Evolutionary conservation across 306 rosid genomes (phyloP).

Genomic region (Casuarina cunninghamiana): DNA sequence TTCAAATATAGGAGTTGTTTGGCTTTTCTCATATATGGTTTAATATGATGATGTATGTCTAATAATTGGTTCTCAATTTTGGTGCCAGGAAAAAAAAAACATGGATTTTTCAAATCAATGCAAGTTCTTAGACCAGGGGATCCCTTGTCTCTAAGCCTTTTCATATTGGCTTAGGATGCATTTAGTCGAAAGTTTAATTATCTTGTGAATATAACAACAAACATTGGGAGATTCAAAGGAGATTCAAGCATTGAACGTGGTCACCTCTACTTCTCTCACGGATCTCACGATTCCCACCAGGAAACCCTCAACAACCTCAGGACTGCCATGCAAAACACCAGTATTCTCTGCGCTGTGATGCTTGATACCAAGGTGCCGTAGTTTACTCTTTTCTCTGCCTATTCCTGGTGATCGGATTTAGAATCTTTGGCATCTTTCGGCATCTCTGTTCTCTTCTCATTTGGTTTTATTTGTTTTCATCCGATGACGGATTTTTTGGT

Average conservation of each 20-base stretch:
- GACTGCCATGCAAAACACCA: constrained; percentile 81
- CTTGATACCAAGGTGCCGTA: constrained; percentile 83
- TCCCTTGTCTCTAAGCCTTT: too few relatives aligned
- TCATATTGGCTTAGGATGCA: too few relatives aligned
- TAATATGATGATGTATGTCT: too few relatives aligned
- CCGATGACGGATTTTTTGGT: neutral
- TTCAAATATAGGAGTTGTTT: too few relatives aligned
- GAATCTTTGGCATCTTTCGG: neutral
- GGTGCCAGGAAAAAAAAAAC: too few relatives aligned
- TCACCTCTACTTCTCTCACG: constrained; percentile 96
- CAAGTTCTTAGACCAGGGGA: too few relatives aligned
- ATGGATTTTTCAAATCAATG: too few relatives aligned
- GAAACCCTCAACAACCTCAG: constrained; percentile 87
- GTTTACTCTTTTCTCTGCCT: neutral
- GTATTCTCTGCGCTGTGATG: constrained; percentile 97
- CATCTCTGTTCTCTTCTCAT: neutral
- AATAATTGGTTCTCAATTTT: too few relatives aligned
- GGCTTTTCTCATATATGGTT: too few relatives aligned
- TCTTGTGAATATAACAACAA: too few relatives aligned
- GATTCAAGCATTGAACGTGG: constrained; percentile 58
- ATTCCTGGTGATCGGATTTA: neutral
- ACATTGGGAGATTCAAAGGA: too few relatives aligned
- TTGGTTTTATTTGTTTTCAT: neutral
- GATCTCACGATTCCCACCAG: constrained; percentile 91
- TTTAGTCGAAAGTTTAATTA: too few relatives aligned